These are phyloP conservation scores for Naegleria lovaniensis DNA, from an alignment of 208 protist species.

Conservation along the genomic window DNA sequence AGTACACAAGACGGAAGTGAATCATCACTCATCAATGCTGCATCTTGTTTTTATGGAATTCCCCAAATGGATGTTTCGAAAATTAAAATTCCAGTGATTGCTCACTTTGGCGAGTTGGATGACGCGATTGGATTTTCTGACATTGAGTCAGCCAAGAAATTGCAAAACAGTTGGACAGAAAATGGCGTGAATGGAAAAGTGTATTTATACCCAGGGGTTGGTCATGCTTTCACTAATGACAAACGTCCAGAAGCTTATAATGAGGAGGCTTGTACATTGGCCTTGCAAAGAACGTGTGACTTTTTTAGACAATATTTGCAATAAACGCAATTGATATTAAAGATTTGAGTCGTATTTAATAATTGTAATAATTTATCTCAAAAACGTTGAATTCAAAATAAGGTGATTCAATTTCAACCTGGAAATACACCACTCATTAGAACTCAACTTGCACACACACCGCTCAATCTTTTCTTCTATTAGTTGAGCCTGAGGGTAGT, in stretches of 20 bases:
- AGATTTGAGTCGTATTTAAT: no score
- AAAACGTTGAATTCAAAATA: no score
- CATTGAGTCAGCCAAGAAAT: neutral
- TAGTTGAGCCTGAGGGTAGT: no score
- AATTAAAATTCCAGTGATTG: slow-evolving; percentile 1
- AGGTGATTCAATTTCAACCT: no score
- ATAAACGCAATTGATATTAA: no score
- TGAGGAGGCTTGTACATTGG: neutral
- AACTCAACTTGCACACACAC: no score
- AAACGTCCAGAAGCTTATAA: neutral
- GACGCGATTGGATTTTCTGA: neutral
- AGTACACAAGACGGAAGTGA: neutral
- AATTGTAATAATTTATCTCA: no score
- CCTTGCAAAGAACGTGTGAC: neutral
- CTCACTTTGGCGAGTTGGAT: slow-evolving; percentile 22
- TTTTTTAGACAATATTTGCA: neutral
- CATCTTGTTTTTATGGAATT: slow-evolving; percentile 21
- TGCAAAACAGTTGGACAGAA: neutral
- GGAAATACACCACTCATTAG: no score
- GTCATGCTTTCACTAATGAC: neutral
- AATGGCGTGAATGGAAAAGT: neutral
- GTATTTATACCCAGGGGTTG: neutral
- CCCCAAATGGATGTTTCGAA: neutral
- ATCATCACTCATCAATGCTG: neutral
- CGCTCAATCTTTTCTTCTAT: no score